Evolutionary conservation across 345 rosid genomes (phyloP).

Genomic region (Lepidium aucheri): DNA sequence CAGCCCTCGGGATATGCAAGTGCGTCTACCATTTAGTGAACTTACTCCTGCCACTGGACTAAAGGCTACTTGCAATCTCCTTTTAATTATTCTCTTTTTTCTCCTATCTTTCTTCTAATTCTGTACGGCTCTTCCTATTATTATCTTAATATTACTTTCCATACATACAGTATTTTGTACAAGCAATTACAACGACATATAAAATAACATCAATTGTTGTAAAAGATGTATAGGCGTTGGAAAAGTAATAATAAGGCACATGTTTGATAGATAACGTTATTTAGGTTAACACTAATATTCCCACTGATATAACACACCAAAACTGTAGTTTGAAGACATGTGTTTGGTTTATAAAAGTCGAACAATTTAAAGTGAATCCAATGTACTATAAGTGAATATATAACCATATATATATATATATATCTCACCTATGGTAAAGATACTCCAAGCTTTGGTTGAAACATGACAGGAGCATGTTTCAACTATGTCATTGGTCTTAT

Average conservation of each 20-base stretch:
- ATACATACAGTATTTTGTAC: background rate
- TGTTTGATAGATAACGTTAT: conserved; percentile 17
- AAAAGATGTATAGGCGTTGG: background rate
- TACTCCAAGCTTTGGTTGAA: conserved; percentile 22
- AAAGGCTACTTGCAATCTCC: too few relatives aligned
- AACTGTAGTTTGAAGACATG: conserved; percentile 18
- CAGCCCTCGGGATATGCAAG: too few relatives aligned
- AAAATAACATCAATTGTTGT: background rate
- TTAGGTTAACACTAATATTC: conserved; percentile 26
- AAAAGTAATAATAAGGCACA: background rate
- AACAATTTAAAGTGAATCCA: conserved; percentile 21
- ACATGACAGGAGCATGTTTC: conserved; percentile 23
- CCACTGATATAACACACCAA: conserved; percentile 8
- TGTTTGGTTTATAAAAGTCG: conserved; percentile 19
- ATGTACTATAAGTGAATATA: background rate
- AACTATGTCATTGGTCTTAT: conserved; percentile 20
- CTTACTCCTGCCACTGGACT: too few relatives aligned
- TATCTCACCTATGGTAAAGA: background rate
- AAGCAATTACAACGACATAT: background rate
- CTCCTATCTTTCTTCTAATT: background rate
- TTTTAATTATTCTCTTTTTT: background rate
- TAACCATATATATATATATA: too few relatives aligned
- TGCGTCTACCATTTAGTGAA: too few relatives aligned
- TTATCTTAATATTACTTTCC: background rate
- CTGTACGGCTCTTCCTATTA: background rate